phyloP scores from a whole-genome alignment of 176 grass and related monocot species.

The Puccinellia tenuiflora region DNA sequence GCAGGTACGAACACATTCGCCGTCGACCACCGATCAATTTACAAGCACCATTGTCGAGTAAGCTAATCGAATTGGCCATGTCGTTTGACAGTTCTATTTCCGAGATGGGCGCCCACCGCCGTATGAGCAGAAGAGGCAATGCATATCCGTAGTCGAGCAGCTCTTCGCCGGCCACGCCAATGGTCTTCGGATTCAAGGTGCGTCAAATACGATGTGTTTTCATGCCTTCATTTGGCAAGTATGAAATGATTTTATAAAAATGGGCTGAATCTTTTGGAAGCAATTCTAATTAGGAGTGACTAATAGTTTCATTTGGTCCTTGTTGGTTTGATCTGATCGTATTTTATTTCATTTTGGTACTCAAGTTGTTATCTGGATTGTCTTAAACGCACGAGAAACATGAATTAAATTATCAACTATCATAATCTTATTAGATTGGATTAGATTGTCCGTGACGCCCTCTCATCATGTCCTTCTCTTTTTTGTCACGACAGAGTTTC shows the following conservation, averaged over 20 bases:
- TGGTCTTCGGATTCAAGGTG: slow-evolving; percentile 70
- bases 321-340: not conserved
- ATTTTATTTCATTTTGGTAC: not conserved
- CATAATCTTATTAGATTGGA: slow-evolving; percentile 17
- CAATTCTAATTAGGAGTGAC: not conserved
- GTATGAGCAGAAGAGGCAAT: slow-evolving; percentile 57
- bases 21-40: not conserved
- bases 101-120: slow-evolving; percentile 59
- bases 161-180: slow-evolving; percentile 59
- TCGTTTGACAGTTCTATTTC: slow-evolving; percentile 71
- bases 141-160: slow-evolving; percentile 51
- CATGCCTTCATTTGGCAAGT: not conserved
- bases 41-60: not conserved
- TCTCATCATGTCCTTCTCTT: not conserved
- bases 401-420: not conserved
- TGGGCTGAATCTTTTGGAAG: not conserved
- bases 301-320: slow-evolving; percentile 1
- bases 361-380: slow-evolving; percentile 6
- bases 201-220: not conserved
- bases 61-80: not conserved
- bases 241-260: not conserved
- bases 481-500: slow-evolving; percentile 56
- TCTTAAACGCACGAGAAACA: not conserved
- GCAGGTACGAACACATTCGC: slow-evolving; percentile 43
- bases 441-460: not conserved